Evolutionary conservation across 2,329 filamentous ascomycete species (phyloP).

Genomic region (Intubia oerlemansii): DNA sequence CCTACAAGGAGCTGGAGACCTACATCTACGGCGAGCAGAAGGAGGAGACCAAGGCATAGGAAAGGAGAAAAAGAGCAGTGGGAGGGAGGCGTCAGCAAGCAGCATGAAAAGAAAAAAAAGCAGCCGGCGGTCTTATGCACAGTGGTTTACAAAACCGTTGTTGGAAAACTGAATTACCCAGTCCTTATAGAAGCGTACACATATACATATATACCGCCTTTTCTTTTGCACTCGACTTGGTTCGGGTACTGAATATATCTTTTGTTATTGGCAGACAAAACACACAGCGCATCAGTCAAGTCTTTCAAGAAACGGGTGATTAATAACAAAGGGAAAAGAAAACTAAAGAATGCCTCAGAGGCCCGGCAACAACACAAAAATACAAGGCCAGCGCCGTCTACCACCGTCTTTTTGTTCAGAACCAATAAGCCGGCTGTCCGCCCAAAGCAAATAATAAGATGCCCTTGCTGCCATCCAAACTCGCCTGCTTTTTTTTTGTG

Average conservation of each 20-base stretch:
- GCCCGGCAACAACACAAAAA: conserved; percentile 1
- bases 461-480: conserved; percentile 2
- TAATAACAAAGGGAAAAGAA: conserved; percentile 12
- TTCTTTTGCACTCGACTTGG: too few species aligned
- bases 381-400: conserved; percentile 6
- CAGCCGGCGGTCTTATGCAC: too few species aligned
- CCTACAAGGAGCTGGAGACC: conserved; percentile 29
- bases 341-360: too few species aligned
- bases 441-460: too few species aligned
- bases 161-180: too few species aligned
- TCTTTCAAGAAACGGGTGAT: conserved; percentile 1
- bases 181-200: too few species aligned
- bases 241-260: too few species aligned
- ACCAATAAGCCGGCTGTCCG: too few species aligned
- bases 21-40: conserved; percentile 17
- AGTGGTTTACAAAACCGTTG: too few species aligned
- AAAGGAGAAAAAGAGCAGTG: conserved; percentile 4
- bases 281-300: too few species aligned
- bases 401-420: conserved; percentile 1
- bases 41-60: background rate
- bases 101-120: background rate
- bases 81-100: conserved; percentile 1
- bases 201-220: too few species aligned
- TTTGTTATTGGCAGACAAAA: too few species aligned
- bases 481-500: conserved; percentile 2